phyloP scores from a whole-genome alignment of 768 basidiomycete species.

The Strobilomyces dryophilus region DNA sequence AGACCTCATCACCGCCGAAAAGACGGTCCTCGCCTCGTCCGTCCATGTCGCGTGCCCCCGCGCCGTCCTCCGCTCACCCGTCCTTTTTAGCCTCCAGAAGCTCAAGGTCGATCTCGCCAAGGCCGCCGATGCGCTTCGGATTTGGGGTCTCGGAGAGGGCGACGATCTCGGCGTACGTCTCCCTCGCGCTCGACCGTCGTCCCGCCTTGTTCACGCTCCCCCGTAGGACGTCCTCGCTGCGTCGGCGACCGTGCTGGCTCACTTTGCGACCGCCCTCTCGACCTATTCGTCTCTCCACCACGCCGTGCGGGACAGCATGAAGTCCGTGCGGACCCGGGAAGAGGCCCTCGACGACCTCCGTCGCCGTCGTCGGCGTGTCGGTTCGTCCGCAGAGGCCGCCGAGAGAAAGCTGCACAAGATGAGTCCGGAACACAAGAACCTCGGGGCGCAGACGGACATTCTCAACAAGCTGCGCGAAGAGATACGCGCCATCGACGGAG shows the following conservation, averaged over 20 bases:
- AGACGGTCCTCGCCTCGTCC: constrained; percentile 71
- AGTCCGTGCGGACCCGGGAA: constrained; percentile 78
- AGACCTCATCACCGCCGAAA: constrained; percentile 87
- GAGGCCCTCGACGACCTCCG: constrained; percentile 77
- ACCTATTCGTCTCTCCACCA: constrained; percentile 71
- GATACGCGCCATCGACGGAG: constrained; percentile 72
- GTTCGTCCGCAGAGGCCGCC: constrained; percentile 71
- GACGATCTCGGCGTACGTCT: constrained; percentile 73
- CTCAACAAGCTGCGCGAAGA: constrained; percentile 71
- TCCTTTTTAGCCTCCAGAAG: constrained; percentile 50
- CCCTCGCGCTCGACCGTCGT: background rate
- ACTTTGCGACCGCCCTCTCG: constrained; percentile 63
- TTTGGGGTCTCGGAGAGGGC: constrained; percentile 77
- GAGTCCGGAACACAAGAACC: constrained; percentile 84
- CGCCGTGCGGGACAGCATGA: constrained; percentile 61
- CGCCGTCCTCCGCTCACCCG: background rate
- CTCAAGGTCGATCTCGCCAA: constrained; percentile 63
- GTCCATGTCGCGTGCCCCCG: constrained; percentile 23
- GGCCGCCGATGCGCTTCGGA: constrained; percentile 65
- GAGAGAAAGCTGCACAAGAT: constrained; percentile 90
- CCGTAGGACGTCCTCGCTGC: constrained; percentile 69
- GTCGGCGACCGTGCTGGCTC: constrained; percentile 60
- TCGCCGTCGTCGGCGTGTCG: constrained; percentile 61
- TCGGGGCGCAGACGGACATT: constrained; percentile 65
- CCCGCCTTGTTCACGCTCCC: background rate